Conservation (phyloP, 139 green algal species). For the Edaphochlamys debaryana region DNA sequence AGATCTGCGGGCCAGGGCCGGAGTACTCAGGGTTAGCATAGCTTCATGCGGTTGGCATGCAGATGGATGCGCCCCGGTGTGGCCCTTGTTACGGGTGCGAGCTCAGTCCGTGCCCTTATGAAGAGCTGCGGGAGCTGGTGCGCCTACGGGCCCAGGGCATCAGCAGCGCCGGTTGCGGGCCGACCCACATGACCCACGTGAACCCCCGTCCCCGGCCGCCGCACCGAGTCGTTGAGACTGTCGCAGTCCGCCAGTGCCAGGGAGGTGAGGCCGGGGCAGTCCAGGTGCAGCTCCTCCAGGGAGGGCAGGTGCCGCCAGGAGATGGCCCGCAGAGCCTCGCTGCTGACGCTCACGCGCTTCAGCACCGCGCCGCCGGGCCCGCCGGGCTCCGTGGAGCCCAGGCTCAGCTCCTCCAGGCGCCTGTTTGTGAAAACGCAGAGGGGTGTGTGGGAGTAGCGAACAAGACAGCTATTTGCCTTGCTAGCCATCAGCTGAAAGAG, state of each 20-base stretch:
- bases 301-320: constrained; percentile 4
- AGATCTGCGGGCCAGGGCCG: constrained; percentile 23
- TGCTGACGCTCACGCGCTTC: background rate
- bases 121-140: no score
- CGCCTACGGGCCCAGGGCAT: no score
- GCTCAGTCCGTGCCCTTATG: no score
- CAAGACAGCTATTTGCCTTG: no score
- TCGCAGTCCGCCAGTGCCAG: constrained; percentile 36
- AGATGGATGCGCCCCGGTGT: no score
- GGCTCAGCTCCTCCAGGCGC: constrained; percentile 8
- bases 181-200: no score
- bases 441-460: background rate
- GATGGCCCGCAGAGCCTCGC: background rate
- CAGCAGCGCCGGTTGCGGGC: no score
- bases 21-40: no score
- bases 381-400: background rate
- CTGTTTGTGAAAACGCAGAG: background rate
- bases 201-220: no score
- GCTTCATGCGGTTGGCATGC: no score
- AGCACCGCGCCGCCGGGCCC: background rate
- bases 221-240: constrained; percentile 8
- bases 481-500: background rate
- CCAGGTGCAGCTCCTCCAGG: constrained; percentile 16
- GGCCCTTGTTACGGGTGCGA: no score
- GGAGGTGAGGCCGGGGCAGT: constrained; percentile 17